These are phyloP conservation scores for Trametes cinnabarina DNA, from an alignment of 768 basidiomycete genomes.

Conservation along the genomic window DNA sequence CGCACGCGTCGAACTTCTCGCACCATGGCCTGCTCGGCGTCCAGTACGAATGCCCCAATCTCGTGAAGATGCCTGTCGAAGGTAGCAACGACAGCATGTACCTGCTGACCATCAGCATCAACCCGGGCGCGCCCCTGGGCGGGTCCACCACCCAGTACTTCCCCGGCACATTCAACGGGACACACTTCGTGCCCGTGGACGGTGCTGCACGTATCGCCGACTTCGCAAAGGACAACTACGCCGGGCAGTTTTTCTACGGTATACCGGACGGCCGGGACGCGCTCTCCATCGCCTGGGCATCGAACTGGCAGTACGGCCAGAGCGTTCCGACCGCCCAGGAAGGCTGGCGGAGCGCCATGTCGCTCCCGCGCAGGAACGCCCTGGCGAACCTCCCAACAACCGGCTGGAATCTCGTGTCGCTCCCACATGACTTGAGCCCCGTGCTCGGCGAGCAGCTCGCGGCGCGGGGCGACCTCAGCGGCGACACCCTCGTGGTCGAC, in stretches of 20 bases:
- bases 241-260: constrained; percentile 15
- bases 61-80: constrained; percentile 9
- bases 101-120: constrained; percentile 15
- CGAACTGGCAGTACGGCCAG: constrained; percentile 14
- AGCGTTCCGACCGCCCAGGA: constrained; percentile 10
- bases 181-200: constrained; percentile 8
- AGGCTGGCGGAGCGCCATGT: constrained; percentile 17
- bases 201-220: constrained; percentile 7
- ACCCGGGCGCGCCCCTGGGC: constrained; percentile 17
- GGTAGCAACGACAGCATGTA: constrained; percentile 7
- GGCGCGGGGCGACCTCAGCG: neutral
- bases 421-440: constrained; percentile 7
- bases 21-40: constrained; percentile 4
- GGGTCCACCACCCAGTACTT: constrained; percentile 16
- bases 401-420: constrained; percentile 11
- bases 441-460: constrained; percentile 10
- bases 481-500: constrained; percentile 4
- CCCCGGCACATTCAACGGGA: constrained; percentile 16
- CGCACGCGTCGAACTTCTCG: constrained; percentile 16
- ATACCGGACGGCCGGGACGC: constrained; percentile 6
- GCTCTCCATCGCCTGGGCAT: constrained; percentile 14
- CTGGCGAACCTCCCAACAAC: constrained; percentile 1
- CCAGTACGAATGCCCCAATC: constrained; percentile 17
- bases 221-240: constrained; percentile 20
- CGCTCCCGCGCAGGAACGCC: constrained; percentile 12